Percentiles rank a stretch among this genome's conserved stretches.
These are phyloP conservation scores for Terana coerulea DNA, from an alignment of 768 basidiomycete genomes.

Conservation along the genomic window DNA sequence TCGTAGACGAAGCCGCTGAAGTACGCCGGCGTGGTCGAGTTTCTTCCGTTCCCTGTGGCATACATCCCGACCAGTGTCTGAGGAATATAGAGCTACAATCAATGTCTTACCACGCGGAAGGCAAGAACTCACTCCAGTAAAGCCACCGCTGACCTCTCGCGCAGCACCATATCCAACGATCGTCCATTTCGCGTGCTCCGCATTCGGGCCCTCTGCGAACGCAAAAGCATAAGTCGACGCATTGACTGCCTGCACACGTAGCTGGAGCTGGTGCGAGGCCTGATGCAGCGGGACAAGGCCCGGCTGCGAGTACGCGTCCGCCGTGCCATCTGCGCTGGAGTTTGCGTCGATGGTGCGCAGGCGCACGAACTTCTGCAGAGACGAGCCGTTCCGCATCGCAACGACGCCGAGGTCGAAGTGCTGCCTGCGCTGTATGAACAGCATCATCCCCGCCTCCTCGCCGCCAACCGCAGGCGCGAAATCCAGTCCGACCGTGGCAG, in stretches of 20 bases:
- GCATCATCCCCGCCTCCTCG: conserved; percentile 1
- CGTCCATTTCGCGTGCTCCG: neutral
- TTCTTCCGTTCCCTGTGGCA: conserved; percentile 6
- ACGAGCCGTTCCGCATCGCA: neutral
- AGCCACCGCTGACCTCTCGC: conserved; percentile 8
- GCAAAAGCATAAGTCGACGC: conserved; percentile 1
- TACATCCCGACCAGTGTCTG: conserved; percentile 5
- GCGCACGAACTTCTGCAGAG: conserved; percentile 1
- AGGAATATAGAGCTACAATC: neutral
- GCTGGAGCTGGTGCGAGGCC: neutral
- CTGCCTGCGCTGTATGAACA: conserved; percentile 2
- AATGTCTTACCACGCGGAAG: neutral
- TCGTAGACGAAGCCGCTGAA: conserved; percentile 4
- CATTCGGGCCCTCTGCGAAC: neutral
- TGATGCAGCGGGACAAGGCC: neutral
- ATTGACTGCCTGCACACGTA: conserved; percentile 7
- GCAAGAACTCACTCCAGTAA: neutral
- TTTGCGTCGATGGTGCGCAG: neutral
- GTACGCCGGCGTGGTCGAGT: conserved; percentile 4
- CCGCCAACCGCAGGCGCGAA: neutral
- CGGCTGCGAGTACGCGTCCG: neutral
- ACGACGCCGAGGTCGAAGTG: conserved; percentile 8
- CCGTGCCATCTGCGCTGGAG: conserved; percentile 1
- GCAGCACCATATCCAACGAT: conserved; percentile 4
- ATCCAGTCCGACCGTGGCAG: neutral